Evolutionary conservation across 805 yeast species (phyloP), one percentile per base, ranked within the genome.

Genomic region (Yarrowia osloensis): DNA sequence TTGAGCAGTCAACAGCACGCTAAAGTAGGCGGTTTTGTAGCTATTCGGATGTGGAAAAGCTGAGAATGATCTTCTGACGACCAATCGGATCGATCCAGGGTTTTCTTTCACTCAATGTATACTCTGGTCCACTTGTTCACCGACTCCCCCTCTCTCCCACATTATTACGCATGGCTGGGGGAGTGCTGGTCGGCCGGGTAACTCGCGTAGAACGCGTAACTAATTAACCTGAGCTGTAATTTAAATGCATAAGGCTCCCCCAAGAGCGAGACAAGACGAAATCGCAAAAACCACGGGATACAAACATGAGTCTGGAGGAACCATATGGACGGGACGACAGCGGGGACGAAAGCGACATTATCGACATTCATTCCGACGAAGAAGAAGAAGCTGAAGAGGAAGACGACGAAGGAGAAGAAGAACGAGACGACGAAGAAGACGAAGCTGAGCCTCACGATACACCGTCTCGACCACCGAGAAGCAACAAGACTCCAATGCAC

Each of bases 201-300:
- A 54, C 61, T 37, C 61, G 61, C 61, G 61, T 37, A 13, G 28
- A 13, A 54, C 61, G 61, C 61, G 61, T 54, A 54, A 54, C 61
- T 37, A 17, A 54, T 54, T 54, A 54, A 37, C 61, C 22, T 21
- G 40, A 28, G 15, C 11, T 17, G 15, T 33, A 54, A 54, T 54
- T 54, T 54, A 54, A 54, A 54, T 54, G 61, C 44, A 26, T 35
- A 21, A 4, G 13, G 24, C 44, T 19, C n/a, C 42, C n/a, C 28
- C 59, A 17, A 24, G 12, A 13, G 28, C 4, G 26, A 12, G 44
- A 19, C 17, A 19, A 9, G 24, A 40, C 35, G 8, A 11, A 31
- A 31, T 7, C 17, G 15, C 21, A 44, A 9, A 28, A 17, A 46
- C 13, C 6, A 8, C 39, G 19, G 22, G 4, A 12, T 4, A 24